Evolutionary conservation across 2,329 filamentous ascomycete genomes (phyloP).

Genomic region (Cladosporium sp.): DNA sequence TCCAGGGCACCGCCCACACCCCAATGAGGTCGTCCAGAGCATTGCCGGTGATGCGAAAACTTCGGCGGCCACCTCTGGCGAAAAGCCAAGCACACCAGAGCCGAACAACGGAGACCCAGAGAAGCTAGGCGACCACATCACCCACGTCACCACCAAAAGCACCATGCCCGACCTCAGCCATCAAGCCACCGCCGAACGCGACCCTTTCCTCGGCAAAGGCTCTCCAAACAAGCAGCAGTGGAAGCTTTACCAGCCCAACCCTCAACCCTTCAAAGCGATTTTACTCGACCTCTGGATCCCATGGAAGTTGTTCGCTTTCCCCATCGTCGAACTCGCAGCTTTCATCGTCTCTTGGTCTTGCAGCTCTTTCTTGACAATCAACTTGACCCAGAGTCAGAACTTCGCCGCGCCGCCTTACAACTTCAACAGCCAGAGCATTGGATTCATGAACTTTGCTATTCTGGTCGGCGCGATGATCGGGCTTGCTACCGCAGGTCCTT

Average conservation of each 20-base stretch:
- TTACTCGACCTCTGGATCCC: slow-evolving; percentile 60
- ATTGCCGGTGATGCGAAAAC: slow-evolving; percentile 6
- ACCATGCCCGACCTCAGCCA: slow-evolving; percentile 29
- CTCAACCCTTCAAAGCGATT: slow-evolving; percentile 49
- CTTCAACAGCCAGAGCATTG: slow-evolving; percentile 51
- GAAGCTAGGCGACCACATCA: slow-evolving; percentile 27
- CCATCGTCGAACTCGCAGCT: slow-evolving; percentile 62
- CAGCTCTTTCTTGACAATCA: slow-evolving; percentile 59
- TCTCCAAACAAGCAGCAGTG: slow-evolving; percentile 58
- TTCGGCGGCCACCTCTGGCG: slow-evolving; percentile 21
- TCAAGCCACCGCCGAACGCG: slow-evolving; percentile 45
- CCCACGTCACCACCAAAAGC: slow-evolving; percentile 25
- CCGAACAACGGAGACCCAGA: slow-evolving; percentile 25
- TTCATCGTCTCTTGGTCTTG: slow-evolving; percentile 64
- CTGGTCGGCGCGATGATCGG: slow-evolving; percentile 57
- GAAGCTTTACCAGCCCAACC: slow-evolving; percentile 52
- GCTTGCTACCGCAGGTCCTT: slow-evolving; percentile 54
- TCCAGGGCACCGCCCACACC: slow-evolving; percentile 45
- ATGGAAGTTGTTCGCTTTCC: slow-evolving; percentile 62
- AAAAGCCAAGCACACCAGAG: slow-evolving; percentile 24
- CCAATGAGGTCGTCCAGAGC: slow-evolving; percentile 27
- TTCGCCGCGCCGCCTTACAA: slow-evolving; percentile 59
- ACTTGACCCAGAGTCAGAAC: slow-evolving; percentile 59
- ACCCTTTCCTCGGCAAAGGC: slow-evolving; percentile 59
- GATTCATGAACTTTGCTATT: slow-evolving; percentile 60